A percentile compares a stretch with the other conserved stretches of the same genome.
These are phyloP conservation scores for Camelina neglecta DNA, from an alignment of 345 rosid genomes.

Conservation along the genomic window DNA sequence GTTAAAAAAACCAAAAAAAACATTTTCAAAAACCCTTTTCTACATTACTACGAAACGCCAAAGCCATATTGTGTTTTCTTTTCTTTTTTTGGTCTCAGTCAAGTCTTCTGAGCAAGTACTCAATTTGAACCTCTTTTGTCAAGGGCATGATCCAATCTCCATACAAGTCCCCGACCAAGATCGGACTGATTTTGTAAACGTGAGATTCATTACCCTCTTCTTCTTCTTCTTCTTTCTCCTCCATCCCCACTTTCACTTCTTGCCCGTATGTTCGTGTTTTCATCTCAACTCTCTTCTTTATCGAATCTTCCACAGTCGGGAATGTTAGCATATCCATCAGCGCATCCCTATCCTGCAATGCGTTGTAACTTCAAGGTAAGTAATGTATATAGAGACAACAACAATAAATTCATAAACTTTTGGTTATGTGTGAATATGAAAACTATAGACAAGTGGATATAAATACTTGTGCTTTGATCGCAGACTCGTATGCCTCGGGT, in stretches of 20 bases:
- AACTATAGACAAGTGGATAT: background rate
- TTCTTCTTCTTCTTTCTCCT: slow-evolving; percentile 27
- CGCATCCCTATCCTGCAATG: slow-evolving; percentile 54
- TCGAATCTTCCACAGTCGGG: slow-evolving; percentile 58
- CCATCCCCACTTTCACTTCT: slow-evolving; percentile 45
- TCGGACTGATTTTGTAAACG: slow-evolving; percentile 67
- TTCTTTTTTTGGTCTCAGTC: slow-evolving; percentile 43
- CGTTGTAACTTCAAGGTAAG: background rate
- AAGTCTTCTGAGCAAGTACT: slow-evolving; percentile 72
- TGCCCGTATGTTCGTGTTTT: slow-evolving; percentile 69
- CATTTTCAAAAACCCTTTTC: too few relatives aligned
- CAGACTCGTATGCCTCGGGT: slow-evolving; percentile 64
- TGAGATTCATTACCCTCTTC: slow-evolving; percentile 26
- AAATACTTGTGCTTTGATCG: slow-evolving; percentile 67
- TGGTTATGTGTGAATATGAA: background rate
- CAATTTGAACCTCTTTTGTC: slow-evolving; percentile 83
- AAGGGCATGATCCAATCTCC: slow-evolving; percentile 86
- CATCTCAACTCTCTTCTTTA: slow-evolving; percentile 70
- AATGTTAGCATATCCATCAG: slow-evolving; percentile 67
- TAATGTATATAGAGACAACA: background rate
- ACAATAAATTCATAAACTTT: background rate
- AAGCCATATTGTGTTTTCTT: background rate
- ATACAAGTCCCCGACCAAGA: slow-evolving; percentile 65
- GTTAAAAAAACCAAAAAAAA: too few relatives aligned
- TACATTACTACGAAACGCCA: slow-evolving; percentile 6